Percentiles rank a stretch among this genome's conserved stretches.
phyloP scores from a whole-genome alignment of 2,329 filamentous ascomycete species.

The Fonsecaea pugnacius region DNA sequence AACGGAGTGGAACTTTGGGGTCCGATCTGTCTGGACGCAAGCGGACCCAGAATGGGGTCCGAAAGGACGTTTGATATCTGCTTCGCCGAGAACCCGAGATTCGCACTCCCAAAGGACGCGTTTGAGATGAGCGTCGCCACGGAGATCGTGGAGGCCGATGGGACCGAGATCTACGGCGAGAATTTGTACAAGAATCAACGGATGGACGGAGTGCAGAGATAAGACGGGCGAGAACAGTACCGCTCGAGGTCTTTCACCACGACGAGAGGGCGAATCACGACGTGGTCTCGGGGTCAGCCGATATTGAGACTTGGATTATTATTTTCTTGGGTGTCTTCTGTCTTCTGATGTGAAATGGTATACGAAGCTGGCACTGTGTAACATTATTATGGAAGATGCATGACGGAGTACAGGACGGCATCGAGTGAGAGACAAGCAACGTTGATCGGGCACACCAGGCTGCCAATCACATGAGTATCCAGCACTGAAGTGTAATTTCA shows the following conservation, averaged over 20 bases:
- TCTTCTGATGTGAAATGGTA: neutral
- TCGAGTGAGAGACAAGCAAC: neutral
- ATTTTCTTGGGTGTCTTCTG: neutral
- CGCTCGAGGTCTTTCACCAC: neutral
- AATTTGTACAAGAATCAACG: slow-evolving; percentile 21
- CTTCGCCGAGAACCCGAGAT: slow-evolving; percentile 19
- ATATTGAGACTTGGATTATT: neutral
- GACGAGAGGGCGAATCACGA: neutral
- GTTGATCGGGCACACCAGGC: neutral
- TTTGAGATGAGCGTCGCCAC: slow-evolving; percentile 23
- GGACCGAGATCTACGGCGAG: slow-evolving; percentile 8
- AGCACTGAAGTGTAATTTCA: neutral
- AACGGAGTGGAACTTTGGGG: slow-evolving; percentile 19
- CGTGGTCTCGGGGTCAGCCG: neutral
- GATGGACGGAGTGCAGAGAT: slow-evolving; percentile 16
- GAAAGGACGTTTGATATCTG: slow-evolving; percentile 28
- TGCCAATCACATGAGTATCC: neutral
- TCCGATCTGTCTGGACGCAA: slow-evolving; percentile 21
- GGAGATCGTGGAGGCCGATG: slow-evolving; percentile 23
- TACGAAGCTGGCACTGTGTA: neutral
- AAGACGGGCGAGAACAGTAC: neutral
- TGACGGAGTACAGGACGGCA: slow-evolving; percentile 1
- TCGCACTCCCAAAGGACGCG: slow-evolving; percentile 18
- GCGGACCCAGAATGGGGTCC: slow-evolving; percentile 20
- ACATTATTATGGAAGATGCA: neutral